Percentiles rank a stretch among this genome's conserved stretches.
These are phyloP conservation scores for Cerrena zonata DNA, from an alignment of 1,284 basidiomycete species.

Conservation along the genomic window DNA sequence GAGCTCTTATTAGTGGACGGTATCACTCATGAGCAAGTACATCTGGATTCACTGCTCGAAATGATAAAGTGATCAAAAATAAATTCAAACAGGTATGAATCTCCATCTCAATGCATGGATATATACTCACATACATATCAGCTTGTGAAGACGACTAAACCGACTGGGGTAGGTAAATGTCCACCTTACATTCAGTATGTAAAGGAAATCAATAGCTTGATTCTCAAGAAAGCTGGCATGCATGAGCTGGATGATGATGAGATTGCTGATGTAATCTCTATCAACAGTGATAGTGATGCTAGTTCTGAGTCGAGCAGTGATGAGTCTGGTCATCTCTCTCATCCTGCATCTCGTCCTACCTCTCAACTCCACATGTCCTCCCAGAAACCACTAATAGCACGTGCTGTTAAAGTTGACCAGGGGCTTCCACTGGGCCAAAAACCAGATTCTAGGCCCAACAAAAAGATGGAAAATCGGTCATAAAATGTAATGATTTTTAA, in stretches of 20 bases:
- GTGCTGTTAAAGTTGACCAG: background rate
- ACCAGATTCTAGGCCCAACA: too few relatives aligned
- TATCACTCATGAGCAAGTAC: background rate
- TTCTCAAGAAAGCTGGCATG: background rate
- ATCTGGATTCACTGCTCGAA: background rate
- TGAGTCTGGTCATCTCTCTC: background rate
- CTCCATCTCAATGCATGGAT: too few relatives aligned
- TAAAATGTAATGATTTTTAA: too few relatives aligned
- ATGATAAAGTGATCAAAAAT: background rate
- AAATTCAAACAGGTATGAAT: background rate
- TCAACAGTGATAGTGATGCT: background rate
- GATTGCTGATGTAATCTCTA: background rate
- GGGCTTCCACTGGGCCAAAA: too few relatives aligned
- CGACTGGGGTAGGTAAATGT: background rate
- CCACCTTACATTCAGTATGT: background rate
- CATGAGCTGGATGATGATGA: background rate
- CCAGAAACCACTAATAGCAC: background rate
- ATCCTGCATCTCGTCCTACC: too few relatives aligned
- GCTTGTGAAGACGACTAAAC: background rate
- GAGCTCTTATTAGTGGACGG: background rate
- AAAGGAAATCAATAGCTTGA: background rate
- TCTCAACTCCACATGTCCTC: background rate
- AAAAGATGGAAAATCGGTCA: too few relatives aligned
- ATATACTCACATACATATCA: background rate
- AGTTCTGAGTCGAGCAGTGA: too few relatives aligned